phyloP scores from a whole-genome alignment of 768 basidiomycete genomes.

The Chalciporus chontae region DNA sequence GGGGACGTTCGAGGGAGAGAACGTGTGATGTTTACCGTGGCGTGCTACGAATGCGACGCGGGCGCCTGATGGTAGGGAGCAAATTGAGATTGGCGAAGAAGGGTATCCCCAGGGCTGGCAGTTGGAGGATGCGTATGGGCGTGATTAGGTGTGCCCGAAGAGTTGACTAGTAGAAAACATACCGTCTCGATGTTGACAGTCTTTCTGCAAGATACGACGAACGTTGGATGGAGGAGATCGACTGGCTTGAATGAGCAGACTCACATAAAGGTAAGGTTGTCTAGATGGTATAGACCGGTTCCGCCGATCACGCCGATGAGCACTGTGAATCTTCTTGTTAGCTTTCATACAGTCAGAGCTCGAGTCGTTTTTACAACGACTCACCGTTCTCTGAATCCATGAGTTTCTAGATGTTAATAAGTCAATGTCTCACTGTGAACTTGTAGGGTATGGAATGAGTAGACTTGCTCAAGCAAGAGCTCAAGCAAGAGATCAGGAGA shows the following conservation, averaged over 20 bases:
- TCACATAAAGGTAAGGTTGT: conserved; percentile 85
- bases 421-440: no score
- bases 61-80: conserved; percentile 75
- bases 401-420: not conserved
- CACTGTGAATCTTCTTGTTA: conserved; percentile 38
- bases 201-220: conserved; percentile 44
- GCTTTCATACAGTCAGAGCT: not conserved
- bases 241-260: conserved; percentile 26
- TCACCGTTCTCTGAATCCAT: conserved; percentile 20
- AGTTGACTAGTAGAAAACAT: conserved; percentile 22
- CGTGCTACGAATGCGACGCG: conserved; percentile 88
- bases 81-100: conserved; percentile 89
- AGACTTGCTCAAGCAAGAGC: no score
- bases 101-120: conserved; percentile 89
- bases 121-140: not conserved
- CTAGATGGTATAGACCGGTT: conserved; percentile 88
- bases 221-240: not conserved
- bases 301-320: conserved; percentile 90
- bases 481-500: no score
- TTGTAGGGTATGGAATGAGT: no score
- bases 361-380: not conserved
- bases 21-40: conserved; percentile 79
- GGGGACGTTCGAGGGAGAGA: conserved; percentile 79
- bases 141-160: not conserved
- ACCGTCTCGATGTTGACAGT: conserved; percentile 81